Evolutionary conservation across 2,329 filamentous ascomycete genomes (phyloP), one percentile per base, ranked within the genome.

Genomic region (Lasiodiplodia sp.): DNA sequence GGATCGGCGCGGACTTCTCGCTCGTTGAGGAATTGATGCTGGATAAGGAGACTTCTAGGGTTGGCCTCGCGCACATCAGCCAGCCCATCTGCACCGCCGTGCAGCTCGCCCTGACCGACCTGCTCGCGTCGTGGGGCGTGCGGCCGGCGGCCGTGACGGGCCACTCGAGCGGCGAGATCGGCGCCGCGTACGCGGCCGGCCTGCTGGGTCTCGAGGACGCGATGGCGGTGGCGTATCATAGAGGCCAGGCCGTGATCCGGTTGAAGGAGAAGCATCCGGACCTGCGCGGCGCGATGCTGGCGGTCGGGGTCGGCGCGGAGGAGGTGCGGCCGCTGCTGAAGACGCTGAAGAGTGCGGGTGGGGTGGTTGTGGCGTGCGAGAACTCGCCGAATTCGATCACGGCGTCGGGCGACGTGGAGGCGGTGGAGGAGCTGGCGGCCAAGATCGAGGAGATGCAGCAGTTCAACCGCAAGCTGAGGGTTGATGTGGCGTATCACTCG

Each of bases 401-500:
- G 0, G 47, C 85, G 0, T 84, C 83, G 8, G 84, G 84, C 0
- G 80, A 84, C 68, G 68, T 56, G 3, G 71, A 78, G 69, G 76
- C 74, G 6, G 77, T 85, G 4, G 70, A 76, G 0, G 73, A 78
- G 53, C 70, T 76, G 0, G 72, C 77, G 4, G 68, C 73, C 1
- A 71, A 75, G 0, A 69, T 85, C 0, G 72, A 79, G 1, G 72
- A 76, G 3, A 71, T 79, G 23, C 72, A 76, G 3, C 75, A 78
- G 7, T 85, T 85, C 69, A 76, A 74, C 3, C 75, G 80, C 0
- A 69, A 74, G 14, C 78, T 86, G 0, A 75, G 78, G 56, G 80
- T 84, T 3, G 78, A 81, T 31, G 78, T 72, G 12, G 83, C 83
- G 0, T 85, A 84, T 57, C 83, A 85, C 66, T 82, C 81, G 0